Base-by-base conservation (phyloP, 164 flowering plant genomes). In the Aristolochia californica region DNA sequence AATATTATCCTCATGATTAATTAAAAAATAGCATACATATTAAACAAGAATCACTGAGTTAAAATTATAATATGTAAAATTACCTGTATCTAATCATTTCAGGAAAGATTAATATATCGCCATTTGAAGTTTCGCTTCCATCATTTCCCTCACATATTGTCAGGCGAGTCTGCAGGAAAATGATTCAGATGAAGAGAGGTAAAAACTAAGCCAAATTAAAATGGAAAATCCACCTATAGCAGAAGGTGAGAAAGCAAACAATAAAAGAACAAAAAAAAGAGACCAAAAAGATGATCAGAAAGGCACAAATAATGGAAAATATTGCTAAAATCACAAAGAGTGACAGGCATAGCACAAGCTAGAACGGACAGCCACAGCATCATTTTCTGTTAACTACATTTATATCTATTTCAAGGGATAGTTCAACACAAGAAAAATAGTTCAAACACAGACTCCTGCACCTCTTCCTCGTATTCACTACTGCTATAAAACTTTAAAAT, bases 41-140 rank as follows among this genome's bases (percentile, higher is more conserved):
- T 15, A 55, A n/a, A n/a, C n/a, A n/a, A 30, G 23, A 5, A 20
- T 20, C 27, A 34, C 2, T 2, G 14, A 15, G 51, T 57, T 4
- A 14, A 18, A 13, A 44, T 5, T n/a, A 14, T 44, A 23, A 45
- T 13, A 13, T 5, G 24, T n/a, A 4, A 48, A 45, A n/a, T 76
- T 48, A 86, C 98, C 95, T 88, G 88, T 91, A 91, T 86, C 95
- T 75, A 69, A 86, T 65, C 98, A 91, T 88, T 73, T 91, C 96
- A n/a, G 98, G 98, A 63, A 91, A 91, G 55, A 91, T 91, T 58
- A 91, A 70, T 49, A 91, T 90, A 70, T 91, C 98, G 20, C 96
- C 98, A 69, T 91, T 91, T 56, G 98, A 91, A 34, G 96, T 88
- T 75, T 84, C 91, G 5, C 91, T 83, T 40, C 93, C 98, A 78